Evolutionary conservation across 2,329 filamentous ascomycete genomes (phyloP), one percentile per base, ranked within the genome.

Genomic region (Paraphaeosphaeria sporulosa): DNA sequence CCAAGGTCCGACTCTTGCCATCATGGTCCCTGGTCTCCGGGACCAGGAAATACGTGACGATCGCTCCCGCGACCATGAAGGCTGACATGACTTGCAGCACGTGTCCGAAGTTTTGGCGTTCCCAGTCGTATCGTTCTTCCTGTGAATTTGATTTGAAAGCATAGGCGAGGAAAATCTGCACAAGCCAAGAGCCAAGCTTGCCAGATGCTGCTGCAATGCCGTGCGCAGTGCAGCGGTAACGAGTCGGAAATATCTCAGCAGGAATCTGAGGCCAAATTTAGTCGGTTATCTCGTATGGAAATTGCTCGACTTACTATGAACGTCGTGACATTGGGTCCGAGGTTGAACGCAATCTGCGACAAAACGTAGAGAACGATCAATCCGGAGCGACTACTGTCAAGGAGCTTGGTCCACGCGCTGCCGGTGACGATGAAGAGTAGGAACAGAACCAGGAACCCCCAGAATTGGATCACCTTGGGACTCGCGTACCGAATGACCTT

Each of bases 231-330:
- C 79, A 84, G 19, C 84, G 80, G 65, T 86, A 86, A 19, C 82
- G 78, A 0, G 84, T 86, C 3, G 85, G 85, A 63, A 86, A 87
- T 54, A 85, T 79, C 62, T 86, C 84, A 13, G 83, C 84, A n/a
- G 84, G 82, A 40, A 86, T 82, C 66, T 82, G 80, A 58, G 80
- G 80, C 5, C 77, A 80, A 59, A 36, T 15, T 44, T 36, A 44
- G 40, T 27, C 1, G 79, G 8, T 79, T 7, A 86, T 82, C 66
- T 82, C 80, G 57, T 80, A 81, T 6, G 77, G 80, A 59, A 36
- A 6, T 44, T 36, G 36, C 19, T 27, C 3, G 79, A 65, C 68
- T 66, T 66, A 72, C 67, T 47, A 78, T 76, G 56, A 77, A 78
- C 3, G 75, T 77, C 1, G 75, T 73, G 4, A 73, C 71, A 50